These are phyloP conservation scores for Blastobotrys aristatus DNA, from an alignment of 1,139 yeast species.

Conservation along the genomic window DNA sequence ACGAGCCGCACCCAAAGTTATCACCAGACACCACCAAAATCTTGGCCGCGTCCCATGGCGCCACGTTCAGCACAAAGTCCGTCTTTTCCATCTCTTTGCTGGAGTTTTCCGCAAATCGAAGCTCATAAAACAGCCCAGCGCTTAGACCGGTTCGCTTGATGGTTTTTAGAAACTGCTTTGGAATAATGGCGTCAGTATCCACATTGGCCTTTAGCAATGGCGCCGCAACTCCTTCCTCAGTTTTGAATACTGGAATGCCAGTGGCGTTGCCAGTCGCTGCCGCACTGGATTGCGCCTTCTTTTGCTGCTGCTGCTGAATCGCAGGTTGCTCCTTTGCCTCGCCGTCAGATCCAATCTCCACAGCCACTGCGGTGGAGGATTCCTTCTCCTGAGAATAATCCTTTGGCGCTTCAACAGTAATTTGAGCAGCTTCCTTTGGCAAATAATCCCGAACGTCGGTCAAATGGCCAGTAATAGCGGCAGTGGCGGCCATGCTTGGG, in stretches of 20 bases:
- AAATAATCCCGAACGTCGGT: conserved; percentile 82
- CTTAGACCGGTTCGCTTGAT: conserved; percentile 94
- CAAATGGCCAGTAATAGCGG: conserved; percentile 87
- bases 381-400: conserved; percentile 70
- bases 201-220: conserved; percentile 92
- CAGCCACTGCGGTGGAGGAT: conserved; percentile 37
- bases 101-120: conserved; percentile 65
- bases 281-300: conserved; percentile 30
- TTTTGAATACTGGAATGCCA: conserved; percentile 72
- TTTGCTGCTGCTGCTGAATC: conserved; percentile 23
- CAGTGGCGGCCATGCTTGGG: conserved; percentile 99
- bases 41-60: conserved; percentile 74
- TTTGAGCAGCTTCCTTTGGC: conserved; percentile 57
- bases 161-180: conserved; percentile 95
- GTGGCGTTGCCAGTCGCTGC: conserved; percentile 37
- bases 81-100: conserved; percentile 61
- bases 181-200: conserved; percentile 97
- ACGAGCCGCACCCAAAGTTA: conserved; percentile 98
- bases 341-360: conserved; percentile 27
- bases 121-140: conserved; percentile 84
- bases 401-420: conserved; percentile 51
- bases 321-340: conserved; percentile 12
- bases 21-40: conserved; percentile 90
- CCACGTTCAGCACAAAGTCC: conserved; percentile 81
- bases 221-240: conserved; percentile 82